phyloP scores from a whole-genome alignment of 768 basidiomycete genomes.

The Xanthoconium stramineum region DNA sequence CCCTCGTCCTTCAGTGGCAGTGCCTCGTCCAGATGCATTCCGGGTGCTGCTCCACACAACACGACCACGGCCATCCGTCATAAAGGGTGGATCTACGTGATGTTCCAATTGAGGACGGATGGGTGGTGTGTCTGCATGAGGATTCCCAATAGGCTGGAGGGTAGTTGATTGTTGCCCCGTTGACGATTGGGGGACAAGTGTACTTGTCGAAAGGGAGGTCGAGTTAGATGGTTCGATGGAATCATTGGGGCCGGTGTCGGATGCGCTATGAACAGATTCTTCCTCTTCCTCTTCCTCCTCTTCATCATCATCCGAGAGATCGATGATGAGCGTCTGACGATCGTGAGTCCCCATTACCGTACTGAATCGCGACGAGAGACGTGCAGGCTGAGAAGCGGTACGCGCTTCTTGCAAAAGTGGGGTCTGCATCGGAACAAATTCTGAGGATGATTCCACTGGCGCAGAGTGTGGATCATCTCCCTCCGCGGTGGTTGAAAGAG shows the following conservation, averaged over 20 bases:
- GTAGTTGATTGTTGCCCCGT: not conserved
- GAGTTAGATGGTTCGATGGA: not conserved
- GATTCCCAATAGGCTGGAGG: slow-evolving; percentile 1
- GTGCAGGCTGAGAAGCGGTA: slow-evolving; percentile 1
- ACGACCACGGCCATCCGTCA: slow-evolving; percentile 63
- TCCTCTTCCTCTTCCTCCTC: slow-evolving; percentile 25
- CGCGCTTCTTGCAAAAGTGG: slow-evolving; percentile 10
- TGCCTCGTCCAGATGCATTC: slow-evolving; percentile 16
- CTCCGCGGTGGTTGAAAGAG: not conserved
- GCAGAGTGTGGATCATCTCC: slow-evolving; percentile 1
- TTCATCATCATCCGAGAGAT: slow-evolving; percentile 32
- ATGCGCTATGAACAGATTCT: not conserved
- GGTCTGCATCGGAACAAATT: not conserved
- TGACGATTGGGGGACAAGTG: not conserved
- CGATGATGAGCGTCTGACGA: slow-evolving; percentile 29
- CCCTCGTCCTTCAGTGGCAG: slow-evolving; percentile 18
- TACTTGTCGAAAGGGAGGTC: not conserved
- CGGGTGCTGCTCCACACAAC: slow-evolving; percentile 45
- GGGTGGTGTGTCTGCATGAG: slow-evolving; percentile 1
- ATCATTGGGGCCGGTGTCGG: not conserved
- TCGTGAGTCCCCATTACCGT: slow-evolving; percentile 20
- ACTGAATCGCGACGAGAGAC: slow-evolving; percentile 25
- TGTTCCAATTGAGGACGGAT: slow-evolving; percentile 28
- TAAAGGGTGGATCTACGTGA: slow-evolving; percentile 47
- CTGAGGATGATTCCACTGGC: not conserved